A percentile compares a stretch with the other conserved stretches of the same genome.
These are phyloP conservation scores for Pachysandra terminalis DNA, from an alignment of 164 flowering plant species.

Conservation along the genomic window DNA sequence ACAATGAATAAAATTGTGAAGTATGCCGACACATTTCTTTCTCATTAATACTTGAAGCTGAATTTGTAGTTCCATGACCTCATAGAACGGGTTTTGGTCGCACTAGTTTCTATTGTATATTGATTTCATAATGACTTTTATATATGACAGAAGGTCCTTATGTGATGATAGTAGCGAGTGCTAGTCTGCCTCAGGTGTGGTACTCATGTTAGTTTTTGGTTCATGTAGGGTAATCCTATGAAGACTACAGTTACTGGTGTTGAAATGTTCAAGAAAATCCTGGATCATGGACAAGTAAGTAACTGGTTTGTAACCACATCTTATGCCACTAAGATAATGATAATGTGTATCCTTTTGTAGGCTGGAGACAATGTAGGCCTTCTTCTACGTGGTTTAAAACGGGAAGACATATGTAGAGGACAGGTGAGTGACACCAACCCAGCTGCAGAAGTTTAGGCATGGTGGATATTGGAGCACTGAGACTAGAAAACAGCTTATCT, in stretches of 20 bases:
- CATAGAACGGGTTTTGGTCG: not conserved
- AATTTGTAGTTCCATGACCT: not conserved
- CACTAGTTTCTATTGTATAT: not conserved
- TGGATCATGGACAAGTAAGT: slow-evolving; percentile 85
- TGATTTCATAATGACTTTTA: not conserved
- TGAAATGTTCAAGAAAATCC: slow-evolving; percentile 96
- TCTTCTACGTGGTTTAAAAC: slow-evolving; percentile 89
- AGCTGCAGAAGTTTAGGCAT: too few relatives aligned
- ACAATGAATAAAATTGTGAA: not conserved
- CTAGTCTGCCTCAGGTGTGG: slow-evolving; percentile 11
- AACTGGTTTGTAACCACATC: not conserved
- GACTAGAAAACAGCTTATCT: too few relatives aligned
- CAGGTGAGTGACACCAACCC: slow-evolving; percentile 43
- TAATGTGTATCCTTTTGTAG: slow-evolving; percentile 33
- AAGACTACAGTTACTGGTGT: slow-evolving; percentile 93
- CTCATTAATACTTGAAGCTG: not conserved
- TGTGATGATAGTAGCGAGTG: not conserved
- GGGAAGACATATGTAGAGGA: slow-evolving; percentile 87
- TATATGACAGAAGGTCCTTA: not conserved
- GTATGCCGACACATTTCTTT: not conserved
- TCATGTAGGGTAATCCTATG: slow-evolving; percentile 54
- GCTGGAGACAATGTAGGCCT: slow-evolving; percentile 99
- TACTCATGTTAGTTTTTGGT: slow-evolving; percentile 10
- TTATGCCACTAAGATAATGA: too few relatives aligned
- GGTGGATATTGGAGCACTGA: too few relatives aligned